These are phyloP conservation scores for Dictyostelium firmibasis DNA, from an alignment of 78 protist species.

Conservation along the genomic window DNA sequence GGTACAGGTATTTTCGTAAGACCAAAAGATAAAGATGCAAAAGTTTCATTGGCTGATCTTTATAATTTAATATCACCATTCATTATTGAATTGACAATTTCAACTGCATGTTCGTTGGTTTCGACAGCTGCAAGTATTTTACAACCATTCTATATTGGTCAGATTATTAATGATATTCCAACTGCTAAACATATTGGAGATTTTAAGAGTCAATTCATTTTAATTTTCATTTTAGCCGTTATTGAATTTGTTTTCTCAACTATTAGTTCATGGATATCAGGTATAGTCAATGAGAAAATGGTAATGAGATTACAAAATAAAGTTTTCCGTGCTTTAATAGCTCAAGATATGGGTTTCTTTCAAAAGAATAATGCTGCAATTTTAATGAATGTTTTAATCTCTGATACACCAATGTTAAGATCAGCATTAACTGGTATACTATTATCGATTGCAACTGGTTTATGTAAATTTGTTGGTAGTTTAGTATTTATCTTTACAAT, in stretches of 20 bases:
- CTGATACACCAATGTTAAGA: conserved; percentile 71
- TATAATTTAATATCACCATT: conserved; percentile 45
- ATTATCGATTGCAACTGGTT: conserved; percentile 48
- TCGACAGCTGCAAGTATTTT: conserved; percentile 60
- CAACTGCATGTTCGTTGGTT: conserved; percentile 60
- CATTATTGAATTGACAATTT: conserved; percentile 4
- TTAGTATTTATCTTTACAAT: conserved; percentile 60
- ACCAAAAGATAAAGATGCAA: conserved; percentile 36
- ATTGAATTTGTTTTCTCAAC: conserved; percentile 69
- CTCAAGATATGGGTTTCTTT: conserved; percentile 76
- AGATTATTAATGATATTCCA: conserved; percentile 61
- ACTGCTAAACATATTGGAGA: conserved; percentile 32
- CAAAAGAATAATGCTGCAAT: conserved; percentile 49
- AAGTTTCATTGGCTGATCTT: conserved; percentile 46
- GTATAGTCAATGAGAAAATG: conserved; percentile 73
- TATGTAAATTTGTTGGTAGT: conserved; percentile 67
- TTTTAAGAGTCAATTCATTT: conserved; percentile 14
- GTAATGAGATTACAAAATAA: conserved; percentile 56
- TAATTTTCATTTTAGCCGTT: conserved; percentile 42
- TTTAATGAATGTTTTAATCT: conserved; percentile 62
- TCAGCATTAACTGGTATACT: conserved; percentile 42
- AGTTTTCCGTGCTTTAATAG: conserved; percentile 44
- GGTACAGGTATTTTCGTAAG: conserved; percentile 7
- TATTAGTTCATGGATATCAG: conserved; percentile 59
- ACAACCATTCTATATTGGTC: conserved; percentile 72